Base-by-base conservation (phyloP, 768 basidiomycete species). In the Dacryopinax primogenitus region DNA sequence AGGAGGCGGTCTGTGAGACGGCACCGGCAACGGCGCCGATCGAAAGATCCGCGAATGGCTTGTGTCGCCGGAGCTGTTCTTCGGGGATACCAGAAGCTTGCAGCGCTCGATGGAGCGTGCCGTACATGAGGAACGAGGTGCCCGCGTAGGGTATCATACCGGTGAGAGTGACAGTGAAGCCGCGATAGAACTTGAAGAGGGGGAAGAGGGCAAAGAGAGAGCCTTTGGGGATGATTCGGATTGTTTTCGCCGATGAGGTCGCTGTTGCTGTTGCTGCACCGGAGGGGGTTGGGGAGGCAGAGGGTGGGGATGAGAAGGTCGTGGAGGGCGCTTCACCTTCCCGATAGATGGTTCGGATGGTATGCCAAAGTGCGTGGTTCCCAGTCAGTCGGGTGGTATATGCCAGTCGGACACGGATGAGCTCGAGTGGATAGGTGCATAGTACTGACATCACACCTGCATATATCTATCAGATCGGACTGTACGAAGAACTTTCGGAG, bases 111-210 rank as follows among this genome's bases (percentile, higher is more conserved):
- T 77, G 77, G 18, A 80, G 71, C 9, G 74, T 86, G 41, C 89
- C 94, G 87, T 92, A 98, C 33, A 87, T 85, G 51, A 97, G 82
- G 79, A 98, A 98, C 13, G 90, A 91, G 1, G 92, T 90, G 21
- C 95, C 95, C 1, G 93, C 92, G 70, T 98, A 97, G 3, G 95
- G 95, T 33, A 98, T 79, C 82, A 97, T 98, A 47, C 96, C 95
- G 13, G 84, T 74, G 37, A 98, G 75, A 23, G 93, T 93, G 32
- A 96, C 92, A 6, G 86, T 86, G 76, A 98, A 97, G n/a, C 96
- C 95, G 23, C 96, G 89, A 73, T 98, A 99, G 76, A 98, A 92
- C 71, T 94, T 90, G 64, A 93, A 81, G 63, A 91, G 73, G 16
- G 89, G 88, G 70, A 88, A 83, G 13, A 82, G 81, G 45, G 82